Evolutionary conservation across 805 yeast genomes (phyloP).

Genomic region (Zygoascus tannicola): DNA sequence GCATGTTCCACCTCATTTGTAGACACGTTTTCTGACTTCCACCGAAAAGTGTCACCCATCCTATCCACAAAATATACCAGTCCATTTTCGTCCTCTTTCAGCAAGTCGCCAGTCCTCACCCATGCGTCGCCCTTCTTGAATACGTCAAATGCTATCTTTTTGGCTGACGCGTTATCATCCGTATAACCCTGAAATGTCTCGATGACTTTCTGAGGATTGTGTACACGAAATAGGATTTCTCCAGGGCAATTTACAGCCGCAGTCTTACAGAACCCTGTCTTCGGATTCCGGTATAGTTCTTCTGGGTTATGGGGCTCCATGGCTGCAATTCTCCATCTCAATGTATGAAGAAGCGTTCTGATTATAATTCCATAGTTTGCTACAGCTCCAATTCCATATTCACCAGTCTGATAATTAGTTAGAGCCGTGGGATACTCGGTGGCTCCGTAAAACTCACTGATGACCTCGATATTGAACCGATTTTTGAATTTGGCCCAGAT

Average conservation of each 20-base stretch:
- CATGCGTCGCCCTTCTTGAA: constrained; percentile 84
- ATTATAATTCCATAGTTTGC: constrained; percentile 59
- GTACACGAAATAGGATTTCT: constrained; percentile 71
- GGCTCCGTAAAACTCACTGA: constrained; percentile 90
- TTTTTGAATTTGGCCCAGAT: constrained; percentile 76
- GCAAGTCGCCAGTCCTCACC: constrained; percentile 80
- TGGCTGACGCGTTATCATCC: constrained; percentile 66
- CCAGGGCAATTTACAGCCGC: constrained; percentile 66
- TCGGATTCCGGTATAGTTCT: constrained; percentile 58
- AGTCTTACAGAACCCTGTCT: constrained; percentile 48
- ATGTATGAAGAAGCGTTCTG: not conserved
- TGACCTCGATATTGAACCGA: constrained; percentile 61
- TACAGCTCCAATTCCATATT: constrained; percentile 79
- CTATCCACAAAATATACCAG: constrained; percentile 80
- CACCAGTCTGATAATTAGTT: constrained; percentile 69
- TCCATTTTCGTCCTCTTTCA: constrained; percentile 58
- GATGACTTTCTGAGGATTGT: constrained; percentile 52
- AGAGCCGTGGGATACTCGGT: constrained; percentile 89
- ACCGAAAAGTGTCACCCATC: constrained; percentile 88
- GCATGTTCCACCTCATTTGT: constrained; percentile 85
- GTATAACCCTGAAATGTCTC: constrained; percentile 82
- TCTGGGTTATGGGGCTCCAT: constrained; percentile 77
- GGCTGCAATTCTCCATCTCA: constrained; percentile 48
- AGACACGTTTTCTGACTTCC: constrained; percentile 94
- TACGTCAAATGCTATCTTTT: constrained; percentile 65